Percentiles rank a stretch among this genome's conserved stretches.
Conservation (phyloP, 768 basidiomycete genomes). For the Flagelloscypha sp. region DNA sequence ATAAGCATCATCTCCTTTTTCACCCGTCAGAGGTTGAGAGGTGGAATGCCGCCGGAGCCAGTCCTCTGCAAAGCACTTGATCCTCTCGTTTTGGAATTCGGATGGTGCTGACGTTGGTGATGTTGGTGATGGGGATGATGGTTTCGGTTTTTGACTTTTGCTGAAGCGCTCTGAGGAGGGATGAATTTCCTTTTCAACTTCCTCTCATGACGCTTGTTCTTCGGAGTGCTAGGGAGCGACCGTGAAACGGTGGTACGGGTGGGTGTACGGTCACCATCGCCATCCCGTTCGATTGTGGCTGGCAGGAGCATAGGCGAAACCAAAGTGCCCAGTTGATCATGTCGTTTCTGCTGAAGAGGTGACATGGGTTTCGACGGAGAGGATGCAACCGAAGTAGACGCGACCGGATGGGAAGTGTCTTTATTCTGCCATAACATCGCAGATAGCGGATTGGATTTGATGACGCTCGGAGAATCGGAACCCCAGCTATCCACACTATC, state of each 20-base stretch:
- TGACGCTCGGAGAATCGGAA: conserved; percentile 33
- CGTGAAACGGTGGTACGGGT: conserved; percentile 26
- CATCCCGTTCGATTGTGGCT: no score
- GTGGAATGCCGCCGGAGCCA: not conserved
- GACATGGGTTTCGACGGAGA: no score
- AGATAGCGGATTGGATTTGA: conserved; percentile 49
- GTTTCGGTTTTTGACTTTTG: conserved; percentile 25
- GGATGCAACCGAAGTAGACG: no score
- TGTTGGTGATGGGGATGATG: conserved; percentile 40
- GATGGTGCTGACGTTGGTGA: conserved; percentile 51
- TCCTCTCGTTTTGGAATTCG: conserved; percentile 55
- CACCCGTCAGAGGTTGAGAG: conserved; percentile 2
- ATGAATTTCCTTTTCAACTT: conserved; percentile 58
- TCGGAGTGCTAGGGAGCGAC: conserved; percentile 28
- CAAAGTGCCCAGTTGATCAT: conserved; percentile 22
- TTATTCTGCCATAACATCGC: conserved; percentile 47
- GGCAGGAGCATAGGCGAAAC: conserved; percentile 48
- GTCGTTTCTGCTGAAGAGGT: conserved; percentile 20
- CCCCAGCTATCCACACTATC: conserved; percentile 21
- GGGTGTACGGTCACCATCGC: conserved; percentile 51
- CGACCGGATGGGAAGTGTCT: no score
- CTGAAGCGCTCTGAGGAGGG: conserved; percentile 23
- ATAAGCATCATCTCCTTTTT: not conserved
- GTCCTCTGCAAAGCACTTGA: conserved; percentile 45
- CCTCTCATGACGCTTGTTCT: conserved; percentile 49